Conservation (phyloP, 805 yeast species). For the Saturnispora serradocipensis region DNA sequence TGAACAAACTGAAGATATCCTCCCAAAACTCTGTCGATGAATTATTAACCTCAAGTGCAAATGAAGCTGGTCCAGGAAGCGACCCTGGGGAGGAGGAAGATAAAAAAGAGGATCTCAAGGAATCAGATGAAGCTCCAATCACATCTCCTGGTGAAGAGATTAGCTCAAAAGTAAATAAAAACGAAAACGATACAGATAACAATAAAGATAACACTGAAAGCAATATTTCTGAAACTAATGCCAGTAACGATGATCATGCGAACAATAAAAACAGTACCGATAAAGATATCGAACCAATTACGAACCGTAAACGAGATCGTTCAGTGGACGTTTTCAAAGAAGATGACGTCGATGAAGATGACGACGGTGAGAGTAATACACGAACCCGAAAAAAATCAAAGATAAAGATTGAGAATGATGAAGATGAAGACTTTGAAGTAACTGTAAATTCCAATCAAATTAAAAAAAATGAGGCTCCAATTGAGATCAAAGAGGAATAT, state of each 20-base stretch:
- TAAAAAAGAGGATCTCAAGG: not conserved
- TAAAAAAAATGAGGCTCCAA: not conserved
- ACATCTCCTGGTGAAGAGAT: not conserved
- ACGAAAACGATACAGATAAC: not conserved
- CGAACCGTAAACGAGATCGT: not conserved
- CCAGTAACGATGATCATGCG: not conserved
- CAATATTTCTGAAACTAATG: constrained; percentile 7
- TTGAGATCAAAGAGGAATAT: not conserved
- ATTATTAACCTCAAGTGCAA: not conserved
- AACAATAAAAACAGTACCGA: not conserved
- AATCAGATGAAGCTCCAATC: not conserved
- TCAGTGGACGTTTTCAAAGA: not conserved
- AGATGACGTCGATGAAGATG: constrained; percentile 9
- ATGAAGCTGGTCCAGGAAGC: not conserved
- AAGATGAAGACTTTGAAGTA: constrained; percentile 2
- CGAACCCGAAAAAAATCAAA: not conserved
- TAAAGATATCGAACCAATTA: constrained; percentile 6
- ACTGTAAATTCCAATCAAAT: not conserved
- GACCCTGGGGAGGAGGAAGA: not conserved
- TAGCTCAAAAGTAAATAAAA: not conserved
- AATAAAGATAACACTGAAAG: not conserved
- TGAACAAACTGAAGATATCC: not conserved
- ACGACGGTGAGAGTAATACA: constrained; percentile 12
- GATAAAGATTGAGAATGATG: constrained; percentile 4
- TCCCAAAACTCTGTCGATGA: constrained; percentile 2